phyloP scores from a whole-genome alignment of 106 monocot species.

The Apostasia shenzhenica region DNA sequence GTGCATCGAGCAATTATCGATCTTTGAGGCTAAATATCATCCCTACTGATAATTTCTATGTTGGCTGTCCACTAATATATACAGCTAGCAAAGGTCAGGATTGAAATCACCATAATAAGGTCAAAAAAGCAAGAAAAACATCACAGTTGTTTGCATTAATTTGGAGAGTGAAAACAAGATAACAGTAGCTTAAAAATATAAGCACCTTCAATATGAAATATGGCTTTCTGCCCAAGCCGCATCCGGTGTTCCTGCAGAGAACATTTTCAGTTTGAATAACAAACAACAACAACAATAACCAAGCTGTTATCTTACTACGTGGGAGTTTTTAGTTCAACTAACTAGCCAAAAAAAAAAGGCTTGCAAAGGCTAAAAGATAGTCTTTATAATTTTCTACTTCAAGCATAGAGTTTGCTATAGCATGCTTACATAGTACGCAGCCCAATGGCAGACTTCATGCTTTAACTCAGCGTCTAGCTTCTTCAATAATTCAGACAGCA shows the following conservation, averaged over 20 bases:
- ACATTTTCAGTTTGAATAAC: not conserved
- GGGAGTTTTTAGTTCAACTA: too few species aligned
- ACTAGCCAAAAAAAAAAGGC: too few species aligned
- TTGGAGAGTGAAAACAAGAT: not conserved
- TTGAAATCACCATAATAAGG: too few species aligned
- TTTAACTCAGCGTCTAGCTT: slow-evolving; percentile 94
- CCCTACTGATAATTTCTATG: too few species aligned
- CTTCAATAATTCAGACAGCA: slow-evolving; percentile 82
- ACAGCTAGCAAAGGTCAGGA: too few species aligned
- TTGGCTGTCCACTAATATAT: too few species aligned
- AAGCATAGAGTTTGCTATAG: not conserved
- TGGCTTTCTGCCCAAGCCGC: slow-evolving; percentile 86
- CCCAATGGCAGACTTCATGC: slow-evolving; percentile 99
- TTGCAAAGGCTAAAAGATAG: too few species aligned
- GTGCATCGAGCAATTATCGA: too few species aligned
- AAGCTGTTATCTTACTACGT: too few species aligned
- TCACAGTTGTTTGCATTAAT: not conserved
- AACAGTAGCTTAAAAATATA: not conserved
- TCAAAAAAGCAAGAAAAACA: not conserved
- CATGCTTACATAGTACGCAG: slow-evolving; percentile 89
- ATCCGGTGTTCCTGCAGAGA: slow-evolving; percentile 85
- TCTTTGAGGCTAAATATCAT: too few species aligned
- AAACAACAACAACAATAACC: too few species aligned
- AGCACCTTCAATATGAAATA: slow-evolving; percentile 94
- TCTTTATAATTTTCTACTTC: too few species aligned